These are phyloP conservation scores for Phaeomoniella chlamydospora DNA, from an alignment of 2,329 filamentous ascomycete species.

Conservation along the genomic window DNA sequence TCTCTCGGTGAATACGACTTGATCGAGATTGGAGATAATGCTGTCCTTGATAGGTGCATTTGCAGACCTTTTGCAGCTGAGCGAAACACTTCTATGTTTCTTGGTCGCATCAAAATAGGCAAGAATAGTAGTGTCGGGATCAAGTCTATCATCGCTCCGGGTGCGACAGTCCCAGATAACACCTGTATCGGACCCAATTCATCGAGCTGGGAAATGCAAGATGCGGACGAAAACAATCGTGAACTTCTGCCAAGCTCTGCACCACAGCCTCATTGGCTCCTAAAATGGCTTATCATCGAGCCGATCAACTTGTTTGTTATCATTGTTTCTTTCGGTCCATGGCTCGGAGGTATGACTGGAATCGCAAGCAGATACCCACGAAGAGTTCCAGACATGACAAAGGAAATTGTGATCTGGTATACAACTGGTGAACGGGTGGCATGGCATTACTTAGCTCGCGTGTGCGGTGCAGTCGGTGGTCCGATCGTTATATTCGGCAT, in stretches of 20 bases:
- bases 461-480: not conserved
- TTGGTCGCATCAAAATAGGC: constrained; percentile 36
- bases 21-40: constrained; percentile 37
- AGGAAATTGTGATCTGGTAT: constrained; percentile 1
- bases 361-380: constrained; percentile 1
- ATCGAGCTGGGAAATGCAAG: constrained; percentile 40
- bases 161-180: constrained; percentile 31
- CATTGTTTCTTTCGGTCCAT: constrained; percentile 30
- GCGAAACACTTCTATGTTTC: constrained; percentile 43
- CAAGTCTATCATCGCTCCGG: constrained; percentile 36
- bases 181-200: constrained; percentile 42
- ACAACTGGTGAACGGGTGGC: not conserved
- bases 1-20: constrained; percentile 42
- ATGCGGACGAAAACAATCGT: constrained; percentile 32
- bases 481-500: constrained; percentile 1
- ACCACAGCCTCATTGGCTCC: constrained; percentile 30
- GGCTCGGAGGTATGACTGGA: constrained; percentile 17
- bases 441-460: not conserved
- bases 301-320: constrained; percentile 27
- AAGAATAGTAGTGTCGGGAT: constrained; percentile 32
- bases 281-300: constrained; percentile 25
- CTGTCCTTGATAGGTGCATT: constrained; percentile 31
- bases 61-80: constrained; percentile 40
- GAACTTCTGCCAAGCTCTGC: constrained; percentile 23
- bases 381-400: not conserved